These are phyloP conservation scores for Yueomyces sp. DNA, from an alignment of 1,139 yeast genomes.

Conservation along the genomic window DNA sequence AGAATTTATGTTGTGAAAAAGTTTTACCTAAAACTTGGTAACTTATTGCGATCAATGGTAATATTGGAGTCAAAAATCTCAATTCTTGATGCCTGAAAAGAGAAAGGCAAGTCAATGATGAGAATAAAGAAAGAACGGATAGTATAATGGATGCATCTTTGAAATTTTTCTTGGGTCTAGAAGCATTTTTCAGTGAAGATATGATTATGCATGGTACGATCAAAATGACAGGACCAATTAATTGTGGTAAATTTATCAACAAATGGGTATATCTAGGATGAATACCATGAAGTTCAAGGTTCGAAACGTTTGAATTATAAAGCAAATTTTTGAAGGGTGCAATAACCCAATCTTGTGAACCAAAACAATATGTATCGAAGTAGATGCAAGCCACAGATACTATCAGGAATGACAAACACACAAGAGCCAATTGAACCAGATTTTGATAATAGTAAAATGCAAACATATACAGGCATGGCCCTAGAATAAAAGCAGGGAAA, in stretches of 20 bases:
- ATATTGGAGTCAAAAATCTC: conserved; percentile 65
- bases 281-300: conserved; percentile 67
- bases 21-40: conserved; percentile 1
- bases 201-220: conserved; percentile 8
- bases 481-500: conserved; percentile 56
- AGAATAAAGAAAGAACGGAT: conserved; percentile 45
- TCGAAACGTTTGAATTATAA: conserved; percentile 50
- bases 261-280: conserved; percentile 72
- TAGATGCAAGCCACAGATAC: conserved; percentile 32
- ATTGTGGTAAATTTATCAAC: conserved; percentile 60
- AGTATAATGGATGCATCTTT: conserved; percentile 11
- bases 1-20: conserved; percentile 19
- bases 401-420: conserved; percentile 25
- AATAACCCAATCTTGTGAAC: conserved; percentile 24
- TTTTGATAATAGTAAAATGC: conserved; percentile 19
- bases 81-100: conserved; percentile 83
- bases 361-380: conserved; percentile 39
- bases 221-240: conserved; percentile 66
- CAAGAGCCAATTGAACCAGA: conserved; percentile 16
- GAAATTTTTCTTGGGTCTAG: conserved; percentile 7
- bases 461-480: conserved; percentile 43
- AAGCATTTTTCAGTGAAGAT: not conserved
- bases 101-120: conserved; percentile 55
- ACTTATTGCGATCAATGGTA: conserved; percentile 56
- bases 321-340: conserved; percentile 67